Conservation (phyloP, 129 eudicot genomes). For the Artemisia annua region DNA sequence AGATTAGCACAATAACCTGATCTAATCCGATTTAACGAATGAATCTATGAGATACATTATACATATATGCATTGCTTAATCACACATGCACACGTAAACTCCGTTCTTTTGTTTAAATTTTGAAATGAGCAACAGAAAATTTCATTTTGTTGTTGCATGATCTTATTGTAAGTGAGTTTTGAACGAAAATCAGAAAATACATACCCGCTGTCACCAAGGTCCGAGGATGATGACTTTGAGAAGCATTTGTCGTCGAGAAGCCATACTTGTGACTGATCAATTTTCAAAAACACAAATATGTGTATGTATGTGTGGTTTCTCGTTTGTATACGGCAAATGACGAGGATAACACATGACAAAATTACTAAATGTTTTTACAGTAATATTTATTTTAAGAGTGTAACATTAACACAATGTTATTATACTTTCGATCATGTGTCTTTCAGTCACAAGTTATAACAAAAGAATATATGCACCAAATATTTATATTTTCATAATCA, state of each 20-base stretch:
- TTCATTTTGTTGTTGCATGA: too few relatives aligned
- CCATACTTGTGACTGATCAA: constrained; percentile 36
- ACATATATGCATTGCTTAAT: constrained; percentile 1
- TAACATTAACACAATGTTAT: too few relatives aligned
- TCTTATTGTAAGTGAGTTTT: not conserved
- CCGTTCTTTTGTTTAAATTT: not conserved
- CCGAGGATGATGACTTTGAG: constrained; percentile 78
- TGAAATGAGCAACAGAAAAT: not conserved
- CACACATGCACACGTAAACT: not conserved
- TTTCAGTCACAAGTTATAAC: too few relatives aligned
- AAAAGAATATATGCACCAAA: too few relatives aligned
- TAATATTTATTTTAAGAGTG: not conserved
- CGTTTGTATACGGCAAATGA: constrained; percentile 17
- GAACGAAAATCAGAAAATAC: not conserved
- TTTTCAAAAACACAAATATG: constrained; percentile 4
- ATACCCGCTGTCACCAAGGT: constrained; percentile 77
- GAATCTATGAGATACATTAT: not conserved
- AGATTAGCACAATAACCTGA: constrained; percentile 26
- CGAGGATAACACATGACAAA: constrained; percentile 27
- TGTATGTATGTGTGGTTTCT: not conserved
- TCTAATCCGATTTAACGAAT: not conserved
- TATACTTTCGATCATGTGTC: too few relatives aligned
- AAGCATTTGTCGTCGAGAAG: constrained; percentile 76
- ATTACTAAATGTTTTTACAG: not conserved
- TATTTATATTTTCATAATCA: too few relatives aligned